Conservation (phyloP, 2,329 filamentous ascomycete genomes). For the Catunica adiposa region DNA sequence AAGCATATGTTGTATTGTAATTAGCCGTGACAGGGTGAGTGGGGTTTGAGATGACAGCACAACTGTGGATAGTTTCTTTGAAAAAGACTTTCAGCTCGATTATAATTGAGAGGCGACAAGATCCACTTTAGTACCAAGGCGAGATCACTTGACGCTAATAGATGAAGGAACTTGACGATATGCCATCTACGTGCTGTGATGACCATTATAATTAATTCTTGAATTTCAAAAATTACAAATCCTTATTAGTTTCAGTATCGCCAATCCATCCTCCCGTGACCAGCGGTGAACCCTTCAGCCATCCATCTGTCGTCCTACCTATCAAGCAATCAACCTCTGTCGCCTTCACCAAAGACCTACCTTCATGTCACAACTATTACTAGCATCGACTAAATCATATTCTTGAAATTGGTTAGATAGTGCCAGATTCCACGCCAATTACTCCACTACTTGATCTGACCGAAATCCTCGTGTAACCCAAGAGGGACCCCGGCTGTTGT, state of each 20-base stretch:
- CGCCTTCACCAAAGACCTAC: no score
- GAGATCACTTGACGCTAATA: not conserved
- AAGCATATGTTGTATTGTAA: not conserved
- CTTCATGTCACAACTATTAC: no score
- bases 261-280: not conserved
- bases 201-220: no score
- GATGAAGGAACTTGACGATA: not conserved
- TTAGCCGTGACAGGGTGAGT: not conserved
- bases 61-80: not conserved
- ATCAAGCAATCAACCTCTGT: no score
- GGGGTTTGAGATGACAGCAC: not conserved
- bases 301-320: not conserved
- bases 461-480: no score
- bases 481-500: not conserved
- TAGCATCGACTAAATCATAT: no score
- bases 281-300: not conserved
- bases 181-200: no score
- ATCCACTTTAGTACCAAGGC: not conserved
- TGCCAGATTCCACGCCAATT: no score
- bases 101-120: no score
- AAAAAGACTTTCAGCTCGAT: not conserved
- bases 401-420: no score
- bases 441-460: no score
- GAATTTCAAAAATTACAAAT: not conserved
- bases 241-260: not conserved